phyloP scores from a whole-genome alignment of 2,329 filamentous ascomycete genomes.

The Lasiodiplodia sp. region DNA sequence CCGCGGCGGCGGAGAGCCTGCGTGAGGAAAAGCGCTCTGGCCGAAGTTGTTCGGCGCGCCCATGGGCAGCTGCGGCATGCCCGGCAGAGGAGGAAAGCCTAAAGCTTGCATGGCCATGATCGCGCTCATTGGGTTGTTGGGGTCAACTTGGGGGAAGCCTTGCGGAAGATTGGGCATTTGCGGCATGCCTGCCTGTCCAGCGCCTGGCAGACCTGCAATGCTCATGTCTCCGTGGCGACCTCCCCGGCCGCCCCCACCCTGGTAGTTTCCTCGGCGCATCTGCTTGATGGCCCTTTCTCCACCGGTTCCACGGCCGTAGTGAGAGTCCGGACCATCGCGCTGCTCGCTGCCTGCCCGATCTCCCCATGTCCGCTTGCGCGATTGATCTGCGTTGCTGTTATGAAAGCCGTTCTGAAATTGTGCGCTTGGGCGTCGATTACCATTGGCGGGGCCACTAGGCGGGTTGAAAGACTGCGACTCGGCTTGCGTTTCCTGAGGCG shows the following conservation, averaged over 20 bases:
- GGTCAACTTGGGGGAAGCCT: constrained; percentile 63
- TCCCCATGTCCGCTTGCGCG: constrained; percentile 64
- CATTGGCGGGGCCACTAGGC: constrained; percentile 35
- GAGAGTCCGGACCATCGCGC: constrained; percentile 49
- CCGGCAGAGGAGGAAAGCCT: constrained; percentile 53
- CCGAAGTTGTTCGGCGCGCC: constrained; percentile 32
- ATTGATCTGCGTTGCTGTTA: constrained; percentile 40
- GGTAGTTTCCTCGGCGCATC: constrained; percentile 58
- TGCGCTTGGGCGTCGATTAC: constrained; percentile 34
- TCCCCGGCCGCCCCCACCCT: constrained; percentile 31
- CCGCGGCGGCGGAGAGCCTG: constrained; percentile 33
- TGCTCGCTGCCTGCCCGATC: constrained; percentile 59
- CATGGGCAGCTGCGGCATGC: constrained; percentile 53
- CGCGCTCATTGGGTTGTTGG: constrained; percentile 67
- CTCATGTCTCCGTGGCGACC: constrained; percentile 29
- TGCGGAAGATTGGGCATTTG: constrained; percentile 50
- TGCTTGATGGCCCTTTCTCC: constrained; percentile 64
- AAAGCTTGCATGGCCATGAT: constrained; percentile 68
- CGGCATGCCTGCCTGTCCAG: constrained; percentile 43
- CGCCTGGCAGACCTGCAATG: constrained; percentile 29
- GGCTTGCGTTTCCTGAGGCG: constrained; percentile 37
- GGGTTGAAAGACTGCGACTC: constrained; percentile 39
- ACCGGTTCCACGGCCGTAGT: constrained; percentile 41
- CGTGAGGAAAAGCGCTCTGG: constrained; percentile 33
- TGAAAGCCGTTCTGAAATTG: constrained; percentile 31